A percentile compares a stretch with the other conserved stretches of the same genome.
These are phyloP conservation scores for Penicillium longicatenatum DNA, from an alignment of 495 filamentous ascomycete species.

Conservation along the genomic window DNA sequence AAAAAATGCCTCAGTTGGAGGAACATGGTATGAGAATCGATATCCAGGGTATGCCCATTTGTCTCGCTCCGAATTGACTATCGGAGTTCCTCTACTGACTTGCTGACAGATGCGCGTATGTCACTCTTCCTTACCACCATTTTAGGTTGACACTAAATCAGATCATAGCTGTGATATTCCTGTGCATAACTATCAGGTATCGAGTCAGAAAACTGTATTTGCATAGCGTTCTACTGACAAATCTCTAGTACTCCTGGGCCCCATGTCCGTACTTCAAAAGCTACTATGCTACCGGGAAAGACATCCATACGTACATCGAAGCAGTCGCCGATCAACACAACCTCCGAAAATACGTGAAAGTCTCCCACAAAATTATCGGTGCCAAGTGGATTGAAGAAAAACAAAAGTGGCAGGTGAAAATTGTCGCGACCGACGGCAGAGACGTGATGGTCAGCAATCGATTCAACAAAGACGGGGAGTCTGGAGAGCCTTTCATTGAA, in stretches of 20 bases:
- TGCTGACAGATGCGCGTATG: too few species aligned
- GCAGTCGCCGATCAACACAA: neutral
- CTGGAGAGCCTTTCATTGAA: neutral
- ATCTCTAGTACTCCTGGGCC: conserved; percentile 45
- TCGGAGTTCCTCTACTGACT: too few species aligned
- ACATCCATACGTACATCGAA: neutral
- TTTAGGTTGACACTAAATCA: neutral
- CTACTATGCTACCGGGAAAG: neutral
- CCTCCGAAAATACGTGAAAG: neutral
- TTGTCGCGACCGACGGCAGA: neutral
- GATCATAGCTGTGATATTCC: conserved; percentile 28
- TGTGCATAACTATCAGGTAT: conserved; percentile 38
- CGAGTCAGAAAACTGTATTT: neutral
- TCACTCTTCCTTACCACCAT: too few species aligned
- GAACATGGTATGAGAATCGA: conserved; percentile 44
- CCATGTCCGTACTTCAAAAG: neutral
- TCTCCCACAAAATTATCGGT: neutral
- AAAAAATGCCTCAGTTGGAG: conserved; percentile 40
- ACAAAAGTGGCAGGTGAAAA: neutral
- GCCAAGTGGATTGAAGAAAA: neutral
- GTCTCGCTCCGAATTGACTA: too few species aligned
- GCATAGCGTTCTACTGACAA: neutral
- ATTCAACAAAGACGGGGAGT: neutral
- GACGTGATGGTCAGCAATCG: too few species aligned
- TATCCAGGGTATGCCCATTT: conserved; percentile 31